A percentile compares a stretch with the other conserved stretches of the same genome.
Evolutionary conservation across 225 moss, liverwort and hornwort genomes (phyloP).

Genomic region (Pleurozium schreberi): DNA sequence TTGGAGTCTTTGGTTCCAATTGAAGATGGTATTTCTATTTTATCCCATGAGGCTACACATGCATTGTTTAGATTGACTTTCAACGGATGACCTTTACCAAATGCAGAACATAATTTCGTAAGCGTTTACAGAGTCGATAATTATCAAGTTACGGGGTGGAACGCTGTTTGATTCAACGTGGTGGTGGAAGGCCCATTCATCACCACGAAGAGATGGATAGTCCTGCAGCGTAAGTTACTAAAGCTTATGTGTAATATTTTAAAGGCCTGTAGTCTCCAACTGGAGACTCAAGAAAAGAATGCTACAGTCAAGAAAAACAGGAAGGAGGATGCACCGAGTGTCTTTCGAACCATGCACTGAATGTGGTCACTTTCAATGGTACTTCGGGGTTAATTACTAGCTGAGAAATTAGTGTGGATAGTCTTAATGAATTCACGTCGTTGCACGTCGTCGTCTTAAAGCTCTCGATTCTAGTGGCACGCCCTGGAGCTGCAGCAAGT

Average conservation of each 20-base stretch:
- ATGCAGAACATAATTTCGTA: not conserved
- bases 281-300: not conserved
- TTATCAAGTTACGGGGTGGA: not conserved
- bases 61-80: not conserved
- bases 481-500: slow-evolving; percentile 15
- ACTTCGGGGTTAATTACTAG: not conserved
- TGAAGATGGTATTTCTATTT: not conserved
- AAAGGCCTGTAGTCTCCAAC: not conserved
- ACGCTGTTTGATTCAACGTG: not conserved
- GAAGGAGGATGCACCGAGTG: not conserved
- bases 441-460: not conserved
- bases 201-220: not conserved
- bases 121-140: not conserved
- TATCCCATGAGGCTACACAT: not conserved
- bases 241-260: not conserved
- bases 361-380: not conserved
- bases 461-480: not conserved
- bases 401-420: not conserved
- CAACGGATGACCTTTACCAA: not conserved
- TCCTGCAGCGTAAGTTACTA: not conserved
- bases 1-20: not conserved
- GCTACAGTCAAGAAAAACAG: not conserved
- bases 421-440: not conserved
- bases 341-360: not conserved
- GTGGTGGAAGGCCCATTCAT: not conserved